A percentile compares a stretch with the other conserved stretches of the same genome.
phyloP scores from a whole-genome alignment of 2,329 filamentous ascomycete genomes.

The Venturia asperata region DNA sequence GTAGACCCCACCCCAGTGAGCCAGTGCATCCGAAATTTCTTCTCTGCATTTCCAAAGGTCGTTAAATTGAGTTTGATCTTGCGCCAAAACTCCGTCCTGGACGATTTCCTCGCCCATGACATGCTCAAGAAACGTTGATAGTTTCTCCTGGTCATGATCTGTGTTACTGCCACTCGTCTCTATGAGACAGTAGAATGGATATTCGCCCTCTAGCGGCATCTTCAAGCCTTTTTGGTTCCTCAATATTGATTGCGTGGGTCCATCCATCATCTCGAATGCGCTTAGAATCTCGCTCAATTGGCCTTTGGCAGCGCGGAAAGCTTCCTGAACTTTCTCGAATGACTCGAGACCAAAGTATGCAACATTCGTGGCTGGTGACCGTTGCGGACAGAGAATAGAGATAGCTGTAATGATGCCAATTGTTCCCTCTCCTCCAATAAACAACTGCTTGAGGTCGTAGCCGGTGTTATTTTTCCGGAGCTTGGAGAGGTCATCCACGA shows the following conservation, averaged over 20 bases:
- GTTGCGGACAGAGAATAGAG: constrained; percentile 81
- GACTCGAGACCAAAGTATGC: constrained; percentile 88
- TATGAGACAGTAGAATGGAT: constrained; percentile 93
- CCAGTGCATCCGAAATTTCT: constrained; percentile 80
- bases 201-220: constrained; percentile 70
- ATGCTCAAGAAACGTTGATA: constrained; percentile 82
- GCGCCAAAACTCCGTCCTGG: constrained; percentile 80
- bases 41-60: constrained; percentile 89
- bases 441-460: constrained; percentile 93
- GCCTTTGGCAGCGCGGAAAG: constrained; percentile 81
- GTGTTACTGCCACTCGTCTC: constrained; percentile 93
- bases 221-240: constrained; percentile 66
- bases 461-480: constrained; percentile 98
- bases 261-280: constrained; percentile 96
- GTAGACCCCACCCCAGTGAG: constrained; percentile 91
- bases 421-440: constrained; percentile 92
- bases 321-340: constrained; percentile 78
- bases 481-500: constrained; percentile 80
- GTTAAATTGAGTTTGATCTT: constrained; percentile 84
- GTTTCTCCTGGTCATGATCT: constrained; percentile 84
- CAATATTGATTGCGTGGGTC: constrained; percentile 71
- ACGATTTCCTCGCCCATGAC: constrained; percentile 87
- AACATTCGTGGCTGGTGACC: constrained; percentile 83
- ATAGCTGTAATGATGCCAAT: constrained; percentile 90
- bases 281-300: constrained; percentile 93